Conservation (phyloP, 495 filamentous ascomycete genomes). For the Penicillium simplicissimum region DNA sequence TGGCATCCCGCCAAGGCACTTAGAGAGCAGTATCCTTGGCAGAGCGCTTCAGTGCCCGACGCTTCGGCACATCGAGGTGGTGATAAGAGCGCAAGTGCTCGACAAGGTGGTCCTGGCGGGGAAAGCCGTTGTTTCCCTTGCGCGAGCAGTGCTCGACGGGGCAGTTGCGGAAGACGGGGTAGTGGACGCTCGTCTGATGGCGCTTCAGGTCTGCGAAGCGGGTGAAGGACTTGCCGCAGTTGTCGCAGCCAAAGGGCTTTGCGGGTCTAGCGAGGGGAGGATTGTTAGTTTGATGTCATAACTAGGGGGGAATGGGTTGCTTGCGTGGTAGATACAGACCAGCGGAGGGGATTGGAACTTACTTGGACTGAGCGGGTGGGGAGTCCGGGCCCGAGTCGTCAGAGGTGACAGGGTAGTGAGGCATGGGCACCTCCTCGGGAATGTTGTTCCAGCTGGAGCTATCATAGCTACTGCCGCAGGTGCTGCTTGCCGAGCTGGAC, state of each 20-base stretch:
- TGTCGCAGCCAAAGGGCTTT: conserved; percentile 45
- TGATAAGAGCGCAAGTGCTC: conserved; percentile 86
- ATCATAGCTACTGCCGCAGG: conserved; percentile 22
- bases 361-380: conserved; percentile 27
- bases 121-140: conserved; percentile 74
- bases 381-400: conserved; percentile 28
- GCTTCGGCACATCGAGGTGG: conserved; percentile 52
- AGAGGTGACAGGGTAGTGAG: conserved; percentile 15
- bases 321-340: too few relatives aligned
- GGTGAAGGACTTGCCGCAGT: conserved; percentile 51
- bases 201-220: conserved; percentile 57
- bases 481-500: conserved; percentile 26
- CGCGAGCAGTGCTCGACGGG: conserved; percentile 80
- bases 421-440: conserved; percentile 24
- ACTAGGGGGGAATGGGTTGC: too few relatives aligned
- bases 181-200: conserved; percentile 54
- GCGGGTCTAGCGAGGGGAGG: conserved; percentile 23
- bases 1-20: not conserved
- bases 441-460: conserved; percentile 22
- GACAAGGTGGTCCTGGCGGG: conserved; percentile 81
- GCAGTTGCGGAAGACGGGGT: conserved; percentile 68
- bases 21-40: conserved; percentile 24
- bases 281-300: not conserved
- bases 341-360: conserved; percentile 8
- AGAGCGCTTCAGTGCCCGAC: conserved; percentile 35